A percentile compares a stretch with the other conserved stretches of the same genome.
Conservation (phyloP, 768 basidiomycete species). For the Boletus fagicola region DNA sequence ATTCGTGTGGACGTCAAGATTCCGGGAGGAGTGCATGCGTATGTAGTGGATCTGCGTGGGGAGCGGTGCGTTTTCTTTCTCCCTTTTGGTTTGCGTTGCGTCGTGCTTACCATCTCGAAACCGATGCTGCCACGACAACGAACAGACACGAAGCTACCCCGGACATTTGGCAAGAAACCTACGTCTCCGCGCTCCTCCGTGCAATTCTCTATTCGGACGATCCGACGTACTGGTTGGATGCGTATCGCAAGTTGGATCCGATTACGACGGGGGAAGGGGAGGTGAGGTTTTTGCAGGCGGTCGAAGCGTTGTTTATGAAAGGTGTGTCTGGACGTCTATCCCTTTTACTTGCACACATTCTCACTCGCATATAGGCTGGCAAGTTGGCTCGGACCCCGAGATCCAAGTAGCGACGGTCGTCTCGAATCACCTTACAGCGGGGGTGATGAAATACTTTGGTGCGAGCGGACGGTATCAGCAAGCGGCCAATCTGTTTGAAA, state of each 20-base stretch:
- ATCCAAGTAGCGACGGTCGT: conserved; percentile 97
- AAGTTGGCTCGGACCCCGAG: conserved; percentile 97
- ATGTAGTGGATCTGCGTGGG: conserved; percentile 90
- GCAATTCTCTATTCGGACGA: conserved; percentile 97
- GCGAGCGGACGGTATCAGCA: conserved; percentile 84
- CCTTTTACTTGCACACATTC: too few species aligned
- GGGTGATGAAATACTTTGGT: conserved; percentile 95
- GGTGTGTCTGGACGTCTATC: conserved; percentile 39
- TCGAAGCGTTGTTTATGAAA: conserved; percentile 85
- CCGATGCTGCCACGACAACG: too few species aligned
- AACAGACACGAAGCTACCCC: conserved; percentile 76
- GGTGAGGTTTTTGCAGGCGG: conserved; percentile 84
- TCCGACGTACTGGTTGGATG: conserved; percentile 84
- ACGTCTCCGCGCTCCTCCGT: conserved; percentile 87
- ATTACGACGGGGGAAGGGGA: conserved; percentile 89
- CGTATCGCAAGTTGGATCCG: conserved; percentile 94
- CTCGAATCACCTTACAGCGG: conserved; percentile 94
- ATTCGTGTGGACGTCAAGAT: conserved; percentile 98
- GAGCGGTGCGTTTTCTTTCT: conserved; percentile 65
- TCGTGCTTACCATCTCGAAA: too few species aligned
- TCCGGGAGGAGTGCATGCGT: conserved; percentile 93
- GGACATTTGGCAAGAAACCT: conserved; percentile 97
- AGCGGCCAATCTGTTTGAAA: conserved; percentile 93
- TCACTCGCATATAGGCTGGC: conserved; percentile 71
- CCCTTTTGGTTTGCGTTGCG: neutral